Base-by-base conservation (phyloP, 805 yeast species). In the Ogataea nonfermentans region DNA sequence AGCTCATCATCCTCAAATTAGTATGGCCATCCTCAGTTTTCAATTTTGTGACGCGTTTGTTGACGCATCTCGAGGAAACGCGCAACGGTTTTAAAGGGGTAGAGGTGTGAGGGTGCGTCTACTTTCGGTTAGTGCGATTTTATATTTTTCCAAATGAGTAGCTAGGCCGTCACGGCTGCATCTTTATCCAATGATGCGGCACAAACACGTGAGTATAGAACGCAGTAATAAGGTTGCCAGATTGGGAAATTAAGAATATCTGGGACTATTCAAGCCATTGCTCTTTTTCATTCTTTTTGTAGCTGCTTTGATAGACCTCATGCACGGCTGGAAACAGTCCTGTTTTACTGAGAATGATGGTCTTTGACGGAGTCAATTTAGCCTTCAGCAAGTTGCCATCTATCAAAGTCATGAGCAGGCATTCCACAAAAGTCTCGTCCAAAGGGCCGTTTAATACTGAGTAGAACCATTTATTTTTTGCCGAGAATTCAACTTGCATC, bases 341-440 rank as follows among this genome's bases (percentile, higher is more conserved):
- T 2, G 47, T 51, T 35, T 60, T 60, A 27, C 66, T 56, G 28
- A 63, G 20, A 6, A 56, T 52, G n/a, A 62, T 37, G 2, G 38
- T 44, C n/a, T 42, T 49, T 1, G 53, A 34, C 6, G 61, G 53
- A 0, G 57, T 55, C 3, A 76, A 51, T 42, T 78, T 78, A 0
- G 80, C 84, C 44, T 70, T 74, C 24, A 79, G 49, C 12, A 77
- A 53, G 40, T 73, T 75, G 41, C 74, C 75, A 44, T 76, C 81
- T 28, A 76, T 70, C n/a, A 79, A 49, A 2, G 75, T 59, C 10
- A 74, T 62, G 32, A 78, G 55, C 6, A 78, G 48, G 37, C 75
- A 78, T 43, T 78, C 83, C 9, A 71, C 66, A 26, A 71, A 60
- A 10, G 51, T 34, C 43, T 74, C 77, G 29, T 67, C 62, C 44